phyloP scores from a whole-genome alignment of 768 basidiomycete species.

The Kockovaella imperatae region DNA sequence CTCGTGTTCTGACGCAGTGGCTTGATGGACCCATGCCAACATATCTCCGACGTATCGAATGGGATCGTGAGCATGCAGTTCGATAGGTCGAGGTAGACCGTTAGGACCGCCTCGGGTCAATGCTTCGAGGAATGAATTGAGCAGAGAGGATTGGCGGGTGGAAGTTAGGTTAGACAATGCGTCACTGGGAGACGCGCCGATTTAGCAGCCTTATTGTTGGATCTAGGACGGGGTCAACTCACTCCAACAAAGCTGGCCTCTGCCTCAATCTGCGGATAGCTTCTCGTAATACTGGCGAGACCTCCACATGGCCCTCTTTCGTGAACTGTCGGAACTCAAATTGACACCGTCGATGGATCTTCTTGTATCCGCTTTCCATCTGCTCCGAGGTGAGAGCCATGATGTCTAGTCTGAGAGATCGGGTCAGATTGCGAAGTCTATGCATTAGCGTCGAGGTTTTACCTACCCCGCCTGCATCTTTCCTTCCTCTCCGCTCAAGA shows the following conservation, averaged over 20 bases:
- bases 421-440: not conserved
- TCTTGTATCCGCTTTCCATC: slow-evolving; percentile 83
- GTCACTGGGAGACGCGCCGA: slow-evolving; percentile 55
- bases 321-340: slow-evolving; percentile 77
- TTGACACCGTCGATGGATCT: slow-evolving; percentile 74
- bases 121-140: slow-evolving; percentile 74
- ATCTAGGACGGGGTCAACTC: slow-evolving; percentile 23
- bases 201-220: not conserved
- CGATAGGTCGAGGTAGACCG: slow-evolving; percentile 83
- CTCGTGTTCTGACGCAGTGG: slow-evolving; percentile 88
- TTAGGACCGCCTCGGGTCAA: slow-evolving; percentile 80
- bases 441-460: not conserved
- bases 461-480: slow-evolving; percentile 45
- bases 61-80: slow-evolving; percentile 95
- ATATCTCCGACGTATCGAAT: slow-evolving; percentile 95
- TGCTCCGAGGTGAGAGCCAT: slow-evolving; percentile 72
- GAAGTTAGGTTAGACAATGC: slow-evolving; percentile 67
- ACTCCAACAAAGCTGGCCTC: slow-evolving; percentile 72
- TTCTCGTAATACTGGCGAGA: slow-evolving; percentile 65
- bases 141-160: slow-evolving; percentile 70
- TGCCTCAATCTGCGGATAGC: slow-evolving; percentile 65
- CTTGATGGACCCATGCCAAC: slow-evolving; percentile 97
- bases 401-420: slow-evolving; percentile 63
- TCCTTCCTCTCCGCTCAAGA: slow-evolving; percentile 61
- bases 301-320: slow-evolving; percentile 55